Percentiles rank a stretch among this genome's conserved stretches.
These are phyloP conservation scores for Jackrogersella minutella DNA, from an alignment of 495 filamentous ascomycete genomes.

Conservation along the genomic window DNA sequence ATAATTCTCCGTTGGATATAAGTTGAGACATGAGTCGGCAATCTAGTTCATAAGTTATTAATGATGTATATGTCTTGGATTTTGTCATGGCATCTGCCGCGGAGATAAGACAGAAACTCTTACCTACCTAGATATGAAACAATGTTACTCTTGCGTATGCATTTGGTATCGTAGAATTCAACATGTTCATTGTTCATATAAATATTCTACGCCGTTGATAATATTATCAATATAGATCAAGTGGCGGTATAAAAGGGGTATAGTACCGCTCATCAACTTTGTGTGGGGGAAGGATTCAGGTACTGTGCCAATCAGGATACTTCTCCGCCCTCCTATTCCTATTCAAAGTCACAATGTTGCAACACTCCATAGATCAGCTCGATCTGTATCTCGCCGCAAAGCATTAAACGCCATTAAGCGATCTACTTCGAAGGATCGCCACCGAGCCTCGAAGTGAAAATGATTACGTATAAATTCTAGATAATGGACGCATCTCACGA, in stretches of 20 bases:
- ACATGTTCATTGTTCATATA: too few species aligned
- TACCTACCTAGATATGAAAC: too few species aligned
- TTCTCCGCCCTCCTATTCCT: conserved; percentile 13
- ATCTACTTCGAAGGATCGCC: not conserved
- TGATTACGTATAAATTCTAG: not conserved
- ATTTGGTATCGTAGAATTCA: too few species aligned
- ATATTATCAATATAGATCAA: conserved; percentile 14
- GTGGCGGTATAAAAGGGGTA: conserved; percentile 17
- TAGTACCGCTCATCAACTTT: conserved; percentile 11
- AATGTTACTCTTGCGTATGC: too few species aligned
- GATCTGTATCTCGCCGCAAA: not conserved
- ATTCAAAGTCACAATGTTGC: conserved; percentile 5
- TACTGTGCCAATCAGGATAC: conserved; percentile 15
- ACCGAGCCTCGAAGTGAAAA: not conserved
- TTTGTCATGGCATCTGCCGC: too few species aligned
- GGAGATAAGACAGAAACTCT: too few species aligned
- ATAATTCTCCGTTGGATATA: too few species aligned
- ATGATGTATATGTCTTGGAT: too few species aligned
- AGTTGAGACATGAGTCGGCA: too few species aligned
- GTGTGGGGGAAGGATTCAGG: conserved; percentile 5
- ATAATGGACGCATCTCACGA: not conserved
- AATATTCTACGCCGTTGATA: too few species aligned
- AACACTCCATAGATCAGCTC: not conserved
- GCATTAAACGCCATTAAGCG: conserved; percentile 3
- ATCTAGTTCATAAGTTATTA: too few species aligned